These are phyloP conservation scores for Hyphopichia fennica DNA, from an alignment of 1,139 yeast species.

Conservation along the genomic window DNA sequence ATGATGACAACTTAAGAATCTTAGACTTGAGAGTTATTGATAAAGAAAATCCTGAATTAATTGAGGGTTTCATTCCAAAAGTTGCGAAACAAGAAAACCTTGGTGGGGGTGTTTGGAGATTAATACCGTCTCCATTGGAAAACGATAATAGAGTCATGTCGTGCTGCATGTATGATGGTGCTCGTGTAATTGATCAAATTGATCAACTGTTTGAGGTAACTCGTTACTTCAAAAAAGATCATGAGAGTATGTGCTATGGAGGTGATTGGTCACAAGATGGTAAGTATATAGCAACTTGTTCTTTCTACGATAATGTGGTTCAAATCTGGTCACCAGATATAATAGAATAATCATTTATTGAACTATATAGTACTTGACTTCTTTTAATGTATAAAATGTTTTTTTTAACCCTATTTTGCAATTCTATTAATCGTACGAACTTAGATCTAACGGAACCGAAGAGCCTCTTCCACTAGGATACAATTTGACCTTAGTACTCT, in stretches of 20 bases:
- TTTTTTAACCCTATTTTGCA: constrained; percentile 4
- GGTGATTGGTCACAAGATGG: constrained; percentile 76
- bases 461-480: constrained; percentile 97
- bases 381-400: not conserved
- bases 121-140: constrained; percentile 58
- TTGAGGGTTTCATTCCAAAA: constrained; percentile 51
- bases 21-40: constrained; percentile 69
- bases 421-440: constrained; percentile 19
- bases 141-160: constrained; percentile 54
- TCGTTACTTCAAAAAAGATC: constrained; percentile 63
- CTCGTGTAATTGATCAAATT: constrained; percentile 52
- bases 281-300: constrained; percentile 66
- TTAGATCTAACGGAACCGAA: constrained; percentile 81
- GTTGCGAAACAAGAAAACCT: constrained; percentile 47
- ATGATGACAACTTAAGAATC: constrained; percentile 74
- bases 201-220: constrained; percentile 37
- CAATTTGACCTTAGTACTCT: constrained; percentile 53
- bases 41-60: constrained; percentile 31
- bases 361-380: too few relatives aligned
- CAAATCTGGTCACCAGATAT: constrained; percentile 61
- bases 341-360: constrained; percentile 1
- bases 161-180: constrained; percentile 97
- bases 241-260: constrained; percentile 92
- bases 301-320: constrained; percentile 83
- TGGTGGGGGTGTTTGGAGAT: constrained; percentile 96